A percentile compares a stretch with the other conserved stretches of the same genome.
Conservation (phyloP, 495 filamentous ascomycete genomes). For the Lophiotrema nucula region DNA sequence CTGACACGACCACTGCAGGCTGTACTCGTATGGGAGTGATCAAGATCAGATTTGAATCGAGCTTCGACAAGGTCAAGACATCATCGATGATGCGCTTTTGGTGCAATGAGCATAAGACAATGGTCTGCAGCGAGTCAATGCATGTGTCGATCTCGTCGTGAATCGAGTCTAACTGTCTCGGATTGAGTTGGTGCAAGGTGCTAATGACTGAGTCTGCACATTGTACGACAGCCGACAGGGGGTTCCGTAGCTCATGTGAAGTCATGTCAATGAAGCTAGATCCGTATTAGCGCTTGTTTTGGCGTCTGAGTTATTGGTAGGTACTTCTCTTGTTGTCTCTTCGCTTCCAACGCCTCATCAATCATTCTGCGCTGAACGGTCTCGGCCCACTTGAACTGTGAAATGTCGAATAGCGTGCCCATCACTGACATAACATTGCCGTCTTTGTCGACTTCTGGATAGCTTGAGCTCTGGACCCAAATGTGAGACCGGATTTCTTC, state of each 20-base stretch:
- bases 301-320: not conserved
- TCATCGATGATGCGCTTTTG: slow-evolving; percentile 27
- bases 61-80: slow-evolving; percentile 20
- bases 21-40: slow-evolving; percentile 15
- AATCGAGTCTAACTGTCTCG: not conserved
- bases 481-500: slow-evolving; percentile 5
- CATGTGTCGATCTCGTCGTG: slow-evolving; percentile 1
- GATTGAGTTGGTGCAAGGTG: slow-evolving; percentile 4
- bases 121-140: slow-evolving; percentile 10
- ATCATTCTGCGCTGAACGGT: not conserved
- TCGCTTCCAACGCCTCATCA: slow-evolving; percentile 5
- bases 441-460: slow-evolving; percentile 1
- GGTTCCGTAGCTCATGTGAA: slow-evolving; percentile 9
- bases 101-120: slow-evolving; percentile 18
- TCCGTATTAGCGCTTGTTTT: not conserved
- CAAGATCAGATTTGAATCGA: slow-evolving; percentile 20
- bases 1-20: not conserved
- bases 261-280: slow-evolving; percentile 25
- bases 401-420: slow-evolving; percentile 14
- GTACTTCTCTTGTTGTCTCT: slow-evolving; percentile 14
- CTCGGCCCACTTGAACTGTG: slow-evolving; percentile 13
- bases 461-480: slow-evolving; percentile 10
- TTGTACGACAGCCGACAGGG: slow-evolving; percentile 18
- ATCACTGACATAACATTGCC: slow-evolving; percentile 8
- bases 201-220: slow-evolving; percentile 17